Base-by-base conservation (phyloP, 2,329 filamentous ascomycete genomes). In the Arachnomyces sp. region DNA sequence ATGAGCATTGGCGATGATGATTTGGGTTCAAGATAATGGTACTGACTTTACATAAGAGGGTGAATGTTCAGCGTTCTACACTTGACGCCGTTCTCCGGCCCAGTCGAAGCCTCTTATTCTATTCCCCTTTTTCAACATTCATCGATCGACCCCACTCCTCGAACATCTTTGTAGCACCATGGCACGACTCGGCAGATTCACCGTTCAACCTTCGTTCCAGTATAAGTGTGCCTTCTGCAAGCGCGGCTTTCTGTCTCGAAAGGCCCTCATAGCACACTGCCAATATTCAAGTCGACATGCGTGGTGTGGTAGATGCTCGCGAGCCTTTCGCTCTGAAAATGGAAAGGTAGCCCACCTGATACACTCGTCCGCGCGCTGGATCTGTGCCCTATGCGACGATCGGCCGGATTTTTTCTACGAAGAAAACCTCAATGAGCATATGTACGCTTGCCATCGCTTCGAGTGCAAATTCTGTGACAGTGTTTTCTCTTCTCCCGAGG, bases 151-250 rank as follows among this genome's bases (percentile, higher is more conserved):
- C 9, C 5, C 21, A 25, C 21, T 25, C 21, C 21, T 25, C 21
- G 21, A 25, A 25, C 21, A 25, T 25, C 9, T 25, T 5, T 25
- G 5, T 25, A 25, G 5, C 9, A 25, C 9, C 21, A 44, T 44
- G 42, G 37, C 18, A 21, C 28, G 28, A 12, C 38, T 44, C 12
- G 37, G 42, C 6, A 11, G 12, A n/a, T 44, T 33, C 34, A 37
- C 40, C 17, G 21, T 25, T 25, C 21, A 25, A 25, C 21, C 21
- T 9, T 5, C 21, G 21, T 25, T 25, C 12, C 34, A 38, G 35
- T 44, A 41, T 14, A 35, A 41, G 34, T 44, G 42, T 31, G 42
- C 34, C 13, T 41, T 37, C 17, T 44, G 42, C 28, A 34, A 14
- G 11, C 40, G 38, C 15, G 34, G 29, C 4, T 41, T 29, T 3